Evolutionary conservation across 2,329 filamentous ascomycete species (phyloP).

Genomic region (Apiospora saccharicola): DNA sequence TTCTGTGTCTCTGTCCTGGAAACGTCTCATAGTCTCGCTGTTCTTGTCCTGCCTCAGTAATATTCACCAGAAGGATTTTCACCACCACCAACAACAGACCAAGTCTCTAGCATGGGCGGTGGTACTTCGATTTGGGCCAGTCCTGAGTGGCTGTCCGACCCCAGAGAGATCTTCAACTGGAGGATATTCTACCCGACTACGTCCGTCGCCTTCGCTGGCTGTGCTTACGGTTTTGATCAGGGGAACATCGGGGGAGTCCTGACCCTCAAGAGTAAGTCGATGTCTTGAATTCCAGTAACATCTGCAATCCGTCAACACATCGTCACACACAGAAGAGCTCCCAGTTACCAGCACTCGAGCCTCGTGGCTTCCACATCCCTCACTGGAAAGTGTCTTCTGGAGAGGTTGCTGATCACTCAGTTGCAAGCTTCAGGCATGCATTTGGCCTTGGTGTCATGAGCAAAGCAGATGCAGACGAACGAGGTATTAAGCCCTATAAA

Average conservation of each 20-base stretch:
- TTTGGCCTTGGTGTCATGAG: constrained; percentile 44
- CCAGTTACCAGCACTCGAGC: background rate
- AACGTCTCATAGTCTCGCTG: background rate
- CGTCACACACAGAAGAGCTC: background rate
- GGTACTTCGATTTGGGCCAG: constrained; percentile 48
- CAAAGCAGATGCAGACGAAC: constrained; percentile 39
- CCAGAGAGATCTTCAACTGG: constrained; percentile 47
- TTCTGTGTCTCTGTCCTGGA: background rate
- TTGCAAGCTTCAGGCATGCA: constrained; percentile 39
- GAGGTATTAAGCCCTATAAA: constrained; percentile 23
- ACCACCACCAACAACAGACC: background rate
- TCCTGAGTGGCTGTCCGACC: constrained; percentile 46
- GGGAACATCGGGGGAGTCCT: constrained; percentile 49
- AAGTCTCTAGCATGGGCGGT: constrained; percentile 42
- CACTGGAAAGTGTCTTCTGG: background rate
- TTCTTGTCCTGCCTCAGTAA: background rate
- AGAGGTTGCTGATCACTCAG: background rate
- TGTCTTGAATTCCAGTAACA: background rate
- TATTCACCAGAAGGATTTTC: background rate
- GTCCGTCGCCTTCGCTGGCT: constrained; percentile 47
- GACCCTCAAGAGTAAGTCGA: constrained; percentile 40
- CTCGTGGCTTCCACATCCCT: background rate
- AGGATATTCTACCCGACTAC: constrained; percentile 43
- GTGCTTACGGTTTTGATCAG: constrained; percentile 49
- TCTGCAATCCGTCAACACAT: background rate